Evolutionary conservation across 139 green algal species (phyloP), one percentile per base, ranked within the genome.

Genomic region (Yamagishiella unicocca): DNA sequence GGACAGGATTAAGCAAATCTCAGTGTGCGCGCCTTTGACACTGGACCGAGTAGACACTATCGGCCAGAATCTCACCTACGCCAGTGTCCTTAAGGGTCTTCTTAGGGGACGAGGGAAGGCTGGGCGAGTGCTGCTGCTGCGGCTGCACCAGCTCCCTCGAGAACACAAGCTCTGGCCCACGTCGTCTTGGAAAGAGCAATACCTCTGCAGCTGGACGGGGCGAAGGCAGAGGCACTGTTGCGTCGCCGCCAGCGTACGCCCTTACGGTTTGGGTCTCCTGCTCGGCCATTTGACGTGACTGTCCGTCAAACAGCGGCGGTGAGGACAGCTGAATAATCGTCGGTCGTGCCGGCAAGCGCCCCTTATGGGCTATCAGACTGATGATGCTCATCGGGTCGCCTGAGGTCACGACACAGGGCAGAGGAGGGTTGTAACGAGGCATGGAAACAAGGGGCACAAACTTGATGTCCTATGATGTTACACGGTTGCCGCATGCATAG

Each of bases 321-420:
- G 24, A 31, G 25, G 62, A 64, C n/a, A 86, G 80, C 80, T 86
- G 80, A 45, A 86, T 86, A 64, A 86, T 67, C 8, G 80, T 53
- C 5, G 80, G 80, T 3, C 80, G 80, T 17, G 45, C 31, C 2
- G 80, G 80, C 62, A 67, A 17, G 4, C 80, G 80, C 21, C 80
- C 80, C 45, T 77, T 66, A 64, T 77, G 80, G 0, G 80, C 64
- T 1, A 77, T 35, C 24, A 87, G 54, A 67, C 71, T 87, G 31
- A 80, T 80, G 66, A 87, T 80, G 82, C n/a, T 62, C 67, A 81
- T 87, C 17, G 82, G 67, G 33, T 87, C 82, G 3, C 27, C 82
- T 87, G 67, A 25, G 67, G 64, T n/a, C n/a, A n/a, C n/a, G n/a
- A n/a, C n/a, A n/a, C n/a, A n/a, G n/a, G n/a, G n/a, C n/a, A n/a